Conservation (phyloP, 2,329 filamentous ascomycete species). For the Sclerotinia sclerotiorum region DNA sequence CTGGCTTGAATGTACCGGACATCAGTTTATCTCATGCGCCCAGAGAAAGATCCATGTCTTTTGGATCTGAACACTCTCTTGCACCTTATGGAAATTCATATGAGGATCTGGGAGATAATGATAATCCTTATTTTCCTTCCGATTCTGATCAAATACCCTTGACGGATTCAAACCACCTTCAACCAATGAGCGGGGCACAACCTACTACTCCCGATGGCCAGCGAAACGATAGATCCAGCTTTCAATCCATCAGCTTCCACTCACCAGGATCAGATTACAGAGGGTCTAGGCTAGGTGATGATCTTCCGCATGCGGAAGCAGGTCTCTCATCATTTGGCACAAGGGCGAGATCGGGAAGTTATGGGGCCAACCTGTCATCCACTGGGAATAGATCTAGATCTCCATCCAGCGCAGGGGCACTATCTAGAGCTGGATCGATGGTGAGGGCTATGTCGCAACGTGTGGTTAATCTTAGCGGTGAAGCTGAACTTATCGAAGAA, state of each 20-base stretch:
- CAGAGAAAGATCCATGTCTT: conserved; percentile 32
- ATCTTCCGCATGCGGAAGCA: conserved; percentile 60
- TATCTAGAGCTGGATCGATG: conserved; percentile 71
- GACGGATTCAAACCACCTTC: conserved; percentile 55
- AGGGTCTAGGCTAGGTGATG: conserved; percentile 57
- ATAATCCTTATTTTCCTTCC: conserved; percentile 40
- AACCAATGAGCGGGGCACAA: conserved; percentile 54
- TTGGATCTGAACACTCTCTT: conserved; percentile 33
- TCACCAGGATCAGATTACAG: conserved; percentile 41
- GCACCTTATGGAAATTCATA: conserved; percentile 27
- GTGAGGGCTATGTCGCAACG: conserved; percentile 90
- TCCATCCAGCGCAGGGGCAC: conserved; percentile 62
- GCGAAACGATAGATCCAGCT: conserved; percentile 51
- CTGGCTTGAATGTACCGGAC: conserved; percentile 40
- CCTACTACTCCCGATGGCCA: conserved; percentile 43
- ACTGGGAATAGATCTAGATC: conserved; percentile 53
- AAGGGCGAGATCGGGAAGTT: conserved; percentile 53
- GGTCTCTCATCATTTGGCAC: conserved; percentile 44
- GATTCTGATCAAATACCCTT: conserved; percentile 60
- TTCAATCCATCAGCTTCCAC: conserved; percentile 55
- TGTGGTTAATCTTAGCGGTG: conserved; percentile 95
- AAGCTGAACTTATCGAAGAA: conserved; percentile 78
- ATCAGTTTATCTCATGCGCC: conserved; percentile 38
- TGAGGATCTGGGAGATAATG: conserved; percentile 32
- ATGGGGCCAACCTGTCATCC: conserved; percentile 57